Percentiles rank a stretch among this genome's conserved stretches.
Conservation (phyloP, 306 rosid genomes). For the Vicia villosa region DNA sequence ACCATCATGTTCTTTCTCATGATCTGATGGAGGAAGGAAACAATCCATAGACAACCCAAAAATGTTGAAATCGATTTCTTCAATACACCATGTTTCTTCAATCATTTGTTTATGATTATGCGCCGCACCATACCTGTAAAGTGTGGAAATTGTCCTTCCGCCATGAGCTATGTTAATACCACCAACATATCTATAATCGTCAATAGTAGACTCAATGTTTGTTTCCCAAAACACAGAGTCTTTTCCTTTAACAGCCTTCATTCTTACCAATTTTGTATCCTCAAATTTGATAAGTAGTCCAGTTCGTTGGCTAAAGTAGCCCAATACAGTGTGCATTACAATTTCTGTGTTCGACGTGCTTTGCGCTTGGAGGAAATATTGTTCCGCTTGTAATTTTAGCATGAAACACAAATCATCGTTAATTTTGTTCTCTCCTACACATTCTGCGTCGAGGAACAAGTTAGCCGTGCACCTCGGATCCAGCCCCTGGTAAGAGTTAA, state of each 20-base stretch:
- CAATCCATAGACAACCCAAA: slow-evolving; percentile 78
- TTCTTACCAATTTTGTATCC: slow-evolving; percentile 72
- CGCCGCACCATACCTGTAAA: slow-evolving; percentile 67
- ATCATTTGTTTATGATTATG: slow-evolving; percentile 67
- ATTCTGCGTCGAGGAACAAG: slow-evolving; percentile 70
- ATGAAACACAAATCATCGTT: slow-evolving; percentile 73
- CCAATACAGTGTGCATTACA: slow-evolving; percentile 69
- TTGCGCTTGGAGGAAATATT: slow-evolving; percentile 56
- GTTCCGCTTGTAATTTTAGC: slow-evolving; percentile 63
- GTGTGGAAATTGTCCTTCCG: slow-evolving; percentile 64
- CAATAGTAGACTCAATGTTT: slow-evolving; percentile 57
- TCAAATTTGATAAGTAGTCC: slow-evolving; percentile 81
- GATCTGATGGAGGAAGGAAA: slow-evolving; percentile 79
- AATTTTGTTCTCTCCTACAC: slow-evolving; percentile 64
- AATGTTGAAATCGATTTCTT: slow-evolving; percentile 85
- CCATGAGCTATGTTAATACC: slow-evolving; percentile 81
- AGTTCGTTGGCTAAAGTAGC: slow-evolving; percentile 85
- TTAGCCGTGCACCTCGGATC: slow-evolving; percentile 83
- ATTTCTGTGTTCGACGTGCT: slow-evolving; percentile 68
- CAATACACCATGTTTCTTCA: slow-evolving; percentile 82
- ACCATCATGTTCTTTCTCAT: slow-evolving; percentile 53
- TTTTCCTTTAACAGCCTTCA: slow-evolving; percentile 57
- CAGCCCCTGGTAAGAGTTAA: slow-evolving; percentile 58
- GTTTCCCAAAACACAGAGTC: slow-evolving; percentile 86
- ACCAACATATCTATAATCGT: slow-evolving; percentile 64